Base-by-base conservation (phyloP, 2,329 filamentous ascomycete species). In the Diaporthe citriasiana region DNA sequence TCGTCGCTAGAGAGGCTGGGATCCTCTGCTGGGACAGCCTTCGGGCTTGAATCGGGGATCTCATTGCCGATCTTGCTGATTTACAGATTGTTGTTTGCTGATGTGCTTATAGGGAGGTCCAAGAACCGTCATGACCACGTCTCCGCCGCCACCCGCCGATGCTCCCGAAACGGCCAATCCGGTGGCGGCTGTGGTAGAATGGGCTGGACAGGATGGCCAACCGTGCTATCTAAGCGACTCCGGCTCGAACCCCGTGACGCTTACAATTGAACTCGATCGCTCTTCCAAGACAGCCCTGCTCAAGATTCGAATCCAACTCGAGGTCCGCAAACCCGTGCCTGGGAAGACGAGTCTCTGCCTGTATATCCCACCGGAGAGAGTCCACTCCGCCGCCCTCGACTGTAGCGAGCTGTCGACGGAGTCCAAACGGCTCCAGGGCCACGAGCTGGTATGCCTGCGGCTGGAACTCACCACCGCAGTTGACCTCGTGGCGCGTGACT, bases 321-420 rank as follows among this genome's bases (percentile, higher is more conserved):
- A 70, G 27, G 22, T 70, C 40, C 68, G 55, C 33, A 59, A 47
- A 33, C 53, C 55, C 17, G 40, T 56, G n/a, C 15, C 40, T 33
- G 40, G 40, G 55, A 71, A 60, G 42, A 55, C 69, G 13, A 71
- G 69, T 38, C 50, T 71, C 19, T 71, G 19, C 42, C 17, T 71
- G 38, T 71, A 33, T 22, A 60, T 71, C 42, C 42, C 55, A 17
- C 42, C 55, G 9, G 69, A 60, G n/a, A 25, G 69, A 71, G 40
- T 71, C 42, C 69, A 57, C n/a, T 60, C 55, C 12, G 63, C 45
- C 51, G 47, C 56, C 30, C 27, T 71, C 13, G 42, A 30, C 35
- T 50, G 27, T 0, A 59, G 56, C 19, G 69, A 45, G n/a, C 50
- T 59, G 13, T 40, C 55, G 10, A 30, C 42, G 2, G 55, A 71